Base-by-base conservation (phyloP, 495 filamentous ascomycete genomes). In the Trichoderma parareesei region DNA sequence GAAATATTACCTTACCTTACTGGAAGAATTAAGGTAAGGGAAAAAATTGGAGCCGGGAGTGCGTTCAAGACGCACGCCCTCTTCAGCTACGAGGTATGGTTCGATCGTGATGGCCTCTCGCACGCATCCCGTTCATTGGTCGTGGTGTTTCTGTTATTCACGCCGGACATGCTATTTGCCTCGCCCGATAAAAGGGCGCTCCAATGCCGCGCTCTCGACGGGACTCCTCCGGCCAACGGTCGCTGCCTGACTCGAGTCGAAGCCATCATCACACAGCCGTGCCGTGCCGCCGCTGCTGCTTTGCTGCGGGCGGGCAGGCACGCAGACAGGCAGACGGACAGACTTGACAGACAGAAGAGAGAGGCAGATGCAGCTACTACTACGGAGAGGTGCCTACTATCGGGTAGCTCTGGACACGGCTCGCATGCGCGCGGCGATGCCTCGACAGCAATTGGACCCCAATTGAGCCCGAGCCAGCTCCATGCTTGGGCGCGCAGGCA, bases 401-500 rank as follows among this genome's bases (percentile, higher is more conserved):
- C 18, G 33, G 20, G 37, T 35, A n/a, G 33, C 20, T 14, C 27
- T 13, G 9, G 20, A 57, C 27, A 57, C 53, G 37, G 33, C 53
- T 35, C 53, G 20, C n/a, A 57, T 57, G 53, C 53, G 37, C 10
- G 9, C 14, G 27, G 33, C 18, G 7, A 57, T 35, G 53, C 14
- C 37, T 38, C n/a, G 40, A 57, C 53, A 57, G 53, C 53, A 57
- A 33, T 35, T 35, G 27, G 20, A 11, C 27, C 53, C 27, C 53
- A 57, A 35, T 33, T 11, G 53, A 37, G 53, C 53, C 53, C 33
- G 53, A 57, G 9, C 16, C 27, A 57, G 33, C 53, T 57, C 53
- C 53, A 57, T 57, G 14, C n/a, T 57, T 57, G 53, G 53, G 53
- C 53, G 20, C 53, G 33, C 53, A 57, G 53, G 53, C 53, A 57